A percentile compares a stretch with the other conserved stretches of the same genome.
phyloP scores from a whole-genome alignment of 768 basidiomycete species.

The Suillus ampliporus region DNA sequence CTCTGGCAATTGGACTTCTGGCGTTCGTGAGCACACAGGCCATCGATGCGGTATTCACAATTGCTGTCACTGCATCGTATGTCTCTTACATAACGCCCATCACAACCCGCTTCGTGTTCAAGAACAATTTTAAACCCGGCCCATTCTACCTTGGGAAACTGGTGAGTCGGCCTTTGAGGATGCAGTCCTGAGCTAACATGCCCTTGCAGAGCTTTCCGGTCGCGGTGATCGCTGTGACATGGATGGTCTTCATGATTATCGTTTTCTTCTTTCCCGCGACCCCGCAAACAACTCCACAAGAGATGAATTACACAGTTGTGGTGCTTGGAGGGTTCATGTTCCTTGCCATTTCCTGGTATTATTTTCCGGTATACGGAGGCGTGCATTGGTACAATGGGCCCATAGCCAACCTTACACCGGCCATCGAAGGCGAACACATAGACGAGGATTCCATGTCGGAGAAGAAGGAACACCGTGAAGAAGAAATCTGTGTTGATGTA shows the following conservation, averaged over 20 bases:
- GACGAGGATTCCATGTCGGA: too few species aligned
- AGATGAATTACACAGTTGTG: conserved; percentile 45
- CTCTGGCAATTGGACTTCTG: conserved; percentile 54
- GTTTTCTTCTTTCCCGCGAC: conserved; percentile 39
- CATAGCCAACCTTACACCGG: conserved; percentile 16
- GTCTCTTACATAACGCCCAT: conserved; percentile 63
- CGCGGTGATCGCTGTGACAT: conserved; percentile 37
- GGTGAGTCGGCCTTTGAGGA: too few species aligned
- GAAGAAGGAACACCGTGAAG: too few species aligned
- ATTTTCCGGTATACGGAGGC: conserved; percentile 28
- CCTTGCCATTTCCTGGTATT: conserved; percentile 10
- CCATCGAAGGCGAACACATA: too few species aligned
- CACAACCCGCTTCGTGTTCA: conserved; percentile 43
- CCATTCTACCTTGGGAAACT: conserved; percentile 55
- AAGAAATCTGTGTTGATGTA: too few species aligned
- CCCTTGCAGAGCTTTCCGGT: conserved; percentile 31
- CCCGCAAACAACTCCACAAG: conserved; percentile 32
- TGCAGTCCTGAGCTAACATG: too few species aligned
- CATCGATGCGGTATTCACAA: conserved; percentile 62
- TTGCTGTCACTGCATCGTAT: conserved; percentile 51
- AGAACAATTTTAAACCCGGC: conserved; percentile 52
- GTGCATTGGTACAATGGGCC: conserved; percentile 35
- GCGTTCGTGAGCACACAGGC: conserved; percentile 62
- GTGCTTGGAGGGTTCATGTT: conserved; percentile 40
- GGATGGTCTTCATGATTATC: conserved; percentile 44